Conservation (phyloP, 2,329 filamentous ascomycete genomes). For the Epichloe aotearoae region DNA sequence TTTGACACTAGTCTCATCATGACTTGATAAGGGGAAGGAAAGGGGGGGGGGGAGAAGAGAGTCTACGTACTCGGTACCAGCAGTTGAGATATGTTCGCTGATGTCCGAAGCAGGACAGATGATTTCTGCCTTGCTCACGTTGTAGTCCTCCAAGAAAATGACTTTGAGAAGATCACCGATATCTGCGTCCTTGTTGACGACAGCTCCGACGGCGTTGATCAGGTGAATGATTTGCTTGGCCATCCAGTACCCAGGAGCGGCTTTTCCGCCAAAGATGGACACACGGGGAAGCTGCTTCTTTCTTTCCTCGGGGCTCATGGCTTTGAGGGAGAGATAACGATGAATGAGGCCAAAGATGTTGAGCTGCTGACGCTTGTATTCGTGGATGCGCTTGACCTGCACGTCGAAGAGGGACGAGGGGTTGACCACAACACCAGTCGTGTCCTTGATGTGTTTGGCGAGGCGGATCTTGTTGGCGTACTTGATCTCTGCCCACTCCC, state of each 20-base stretch:
- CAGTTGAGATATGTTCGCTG: constrained; percentile 96
- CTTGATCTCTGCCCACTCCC: constrained; percentile 95
- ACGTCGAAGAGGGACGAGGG: constrained; percentile 80
- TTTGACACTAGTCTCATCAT: too few relatives aligned
- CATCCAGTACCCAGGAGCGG: constrained; percentile 99
- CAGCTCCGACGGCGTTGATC: constrained; percentile 78
- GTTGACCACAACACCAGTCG: constrained; percentile 70
- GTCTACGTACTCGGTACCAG: constrained; percentile 64
- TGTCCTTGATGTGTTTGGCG: constrained; percentile 78
- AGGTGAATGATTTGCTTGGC: constrained; percentile 97
- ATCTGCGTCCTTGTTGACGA: constrained; percentile 86
- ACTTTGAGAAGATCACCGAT: constrained; percentile 94
- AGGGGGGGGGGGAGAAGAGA: too few relatives aligned
- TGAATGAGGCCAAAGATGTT: constrained; percentile 98
- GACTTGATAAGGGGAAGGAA: background rate
- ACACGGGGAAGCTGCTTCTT: constrained; percentile 77
- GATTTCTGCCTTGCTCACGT: constrained; percentile 97
- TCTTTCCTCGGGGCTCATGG: constrained; percentile 66
- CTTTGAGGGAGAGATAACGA: constrained; percentile 81
- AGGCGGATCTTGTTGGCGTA: constrained; percentile 88
- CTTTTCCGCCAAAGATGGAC: constrained; percentile 95
- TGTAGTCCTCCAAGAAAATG: constrained; percentile 95
- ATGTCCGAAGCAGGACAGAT: constrained; percentile 90
- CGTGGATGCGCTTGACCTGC: constrained; percentile 97
- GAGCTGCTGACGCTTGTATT: constrained; percentile 97